Percentiles rank a stretch among this genome's conserved stretches.
Conservation (phyloP, 768 basidiomycete species). For the Pulveroboletus ravenelii region DNA sequence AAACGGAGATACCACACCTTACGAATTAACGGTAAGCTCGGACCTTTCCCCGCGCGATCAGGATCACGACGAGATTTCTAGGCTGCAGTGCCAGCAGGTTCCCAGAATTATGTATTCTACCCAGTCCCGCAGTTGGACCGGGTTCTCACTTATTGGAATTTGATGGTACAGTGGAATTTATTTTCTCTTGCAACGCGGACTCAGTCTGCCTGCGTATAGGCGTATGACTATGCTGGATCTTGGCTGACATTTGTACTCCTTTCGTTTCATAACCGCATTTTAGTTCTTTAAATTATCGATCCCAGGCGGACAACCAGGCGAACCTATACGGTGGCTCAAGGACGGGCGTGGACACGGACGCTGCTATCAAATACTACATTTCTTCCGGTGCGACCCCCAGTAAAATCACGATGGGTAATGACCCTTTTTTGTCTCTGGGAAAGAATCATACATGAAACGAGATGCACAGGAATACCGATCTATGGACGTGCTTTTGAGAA, state of each 20-base stretch:
- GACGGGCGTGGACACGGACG: conserved; percentile 64
- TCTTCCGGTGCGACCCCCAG: conserved; percentile 54
- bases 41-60: not conserved
- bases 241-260: conserved; percentile 58
- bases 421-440: not conserved
- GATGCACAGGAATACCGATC: conserved; percentile 59
- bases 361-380: conserved; percentile 57
- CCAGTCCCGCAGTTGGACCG: conserved; percentile 59
- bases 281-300: not conserved
- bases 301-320: conserved; percentile 50
- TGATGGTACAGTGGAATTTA: conserved; percentile 51
- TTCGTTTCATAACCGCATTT: conserved; percentile 18
- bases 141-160: conserved; percentile 71
- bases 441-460: not conserved
- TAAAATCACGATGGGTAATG: conserved; percentile 64
- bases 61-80: conserved; percentile 12
- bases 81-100: conserved; percentile 62
- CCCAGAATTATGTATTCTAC: conserved; percentile 52
- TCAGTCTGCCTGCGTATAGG: conserved; percentile 32
- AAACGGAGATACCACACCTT: conserved; percentile 61
- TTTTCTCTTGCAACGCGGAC: not conserved
- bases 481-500: conserved; percentile 77
- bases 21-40: conserved; percentile 45
- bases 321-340: conserved; percentile 64
- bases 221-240: conserved; percentile 74